Evolutionary conservation across 1,139 yeast genomes (phyloP), one percentile per base, ranked within the genome.

Genomic region (Entelexis sorbosivorans): DNA sequence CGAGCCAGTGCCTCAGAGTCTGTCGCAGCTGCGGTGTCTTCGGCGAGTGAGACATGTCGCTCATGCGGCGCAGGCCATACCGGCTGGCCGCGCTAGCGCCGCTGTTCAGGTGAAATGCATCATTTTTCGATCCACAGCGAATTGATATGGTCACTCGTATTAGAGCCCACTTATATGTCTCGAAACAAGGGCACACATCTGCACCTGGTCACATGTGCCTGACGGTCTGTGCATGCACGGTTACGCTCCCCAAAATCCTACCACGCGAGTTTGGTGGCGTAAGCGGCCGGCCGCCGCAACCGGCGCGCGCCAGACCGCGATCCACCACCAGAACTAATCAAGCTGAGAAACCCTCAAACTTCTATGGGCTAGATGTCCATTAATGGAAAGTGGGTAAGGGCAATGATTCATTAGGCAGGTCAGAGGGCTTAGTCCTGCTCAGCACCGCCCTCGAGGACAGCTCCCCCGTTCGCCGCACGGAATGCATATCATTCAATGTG

Each of bases 1-100:
- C 16, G n/a, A 51, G 45, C 34, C 53, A 49, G 19, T 16, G 10
- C 35, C 38, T 38, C 39, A 47, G 31, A 8, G 48, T 17, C n/a
- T 33, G 13, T 17, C 42, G 28, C 28, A 24, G 20, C 44, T 8
- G 33, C 24, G 17, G n/a, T 11, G 34, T 3, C 11, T 10, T 11
- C 20, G 44, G 16, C 24, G 34, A 32, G 10, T 40, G 33, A 35
- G 44, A 9, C 26, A 34, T 29, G 6, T 14, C 17, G 19, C 44
- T 40, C 26, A 29, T 11, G 11, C 29, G 44, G 9, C 44, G 34
- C 24, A n/a, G 44, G 10, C 44, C 44, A 29, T 14, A 22, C 44
- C 44, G 10, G 34, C 44, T 19, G 34, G 26, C 34, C 44, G 34
- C 44, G 44, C 44, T 13, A 29, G 13, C 11, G 6, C 11, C 19